phyloP scores from a whole-genome alignment of 2,329 filamentous ascomycete genomes.

The Neocucurbitaria cava region DNA sequence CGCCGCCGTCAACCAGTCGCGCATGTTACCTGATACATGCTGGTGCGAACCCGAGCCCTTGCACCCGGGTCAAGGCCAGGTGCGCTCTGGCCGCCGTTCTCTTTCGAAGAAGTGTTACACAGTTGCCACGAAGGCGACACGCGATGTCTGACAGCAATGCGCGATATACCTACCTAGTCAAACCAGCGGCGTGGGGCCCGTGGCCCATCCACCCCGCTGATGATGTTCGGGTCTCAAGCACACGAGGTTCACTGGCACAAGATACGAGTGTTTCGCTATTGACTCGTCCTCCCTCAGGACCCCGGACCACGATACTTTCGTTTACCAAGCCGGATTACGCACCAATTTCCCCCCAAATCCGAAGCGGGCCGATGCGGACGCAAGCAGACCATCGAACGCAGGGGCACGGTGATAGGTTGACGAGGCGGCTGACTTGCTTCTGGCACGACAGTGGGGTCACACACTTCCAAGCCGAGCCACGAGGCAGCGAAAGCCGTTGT shows the following conservation, averaged over 20 bases:
- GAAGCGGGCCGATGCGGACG: conserved; percentile 15
- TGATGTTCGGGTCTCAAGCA: neutral
- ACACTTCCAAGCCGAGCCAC: conserved; percentile 14
- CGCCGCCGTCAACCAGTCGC: conserved; percentile 3
- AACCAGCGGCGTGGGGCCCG: neutral
- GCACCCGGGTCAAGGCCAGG: conserved; percentile 20
- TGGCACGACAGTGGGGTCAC: conserved; percentile 24
- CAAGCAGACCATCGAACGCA: neutral
- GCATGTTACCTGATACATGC: conserved; percentile 1
- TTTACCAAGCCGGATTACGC: neutral
- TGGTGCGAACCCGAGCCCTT: conserved; percentile 22
- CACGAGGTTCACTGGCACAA: neutral
- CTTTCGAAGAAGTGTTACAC: conserved; percentile 9
- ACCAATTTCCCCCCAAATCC: conserved; percentile 14
- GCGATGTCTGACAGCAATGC: conserved; percentile 2
- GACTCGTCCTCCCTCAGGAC: neutral
- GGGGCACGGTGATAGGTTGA: conserved; percentile 1
- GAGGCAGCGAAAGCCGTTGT: conserved; percentile 27
- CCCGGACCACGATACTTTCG: neutral
- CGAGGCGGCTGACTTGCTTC: conserved; percentile 17
- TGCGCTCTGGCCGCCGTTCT: conserved; percentile 13
- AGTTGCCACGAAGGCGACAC: conserved; percentile 5
- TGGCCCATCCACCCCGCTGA: neutral
- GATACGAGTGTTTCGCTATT: too few relatives aligned
- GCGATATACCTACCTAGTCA: neutral